These are phyloP conservation scores for Amauroascus niger DNA, from an alignment of 2,329 filamentous ascomycete genomes.

Conservation along the genomic window DNA sequence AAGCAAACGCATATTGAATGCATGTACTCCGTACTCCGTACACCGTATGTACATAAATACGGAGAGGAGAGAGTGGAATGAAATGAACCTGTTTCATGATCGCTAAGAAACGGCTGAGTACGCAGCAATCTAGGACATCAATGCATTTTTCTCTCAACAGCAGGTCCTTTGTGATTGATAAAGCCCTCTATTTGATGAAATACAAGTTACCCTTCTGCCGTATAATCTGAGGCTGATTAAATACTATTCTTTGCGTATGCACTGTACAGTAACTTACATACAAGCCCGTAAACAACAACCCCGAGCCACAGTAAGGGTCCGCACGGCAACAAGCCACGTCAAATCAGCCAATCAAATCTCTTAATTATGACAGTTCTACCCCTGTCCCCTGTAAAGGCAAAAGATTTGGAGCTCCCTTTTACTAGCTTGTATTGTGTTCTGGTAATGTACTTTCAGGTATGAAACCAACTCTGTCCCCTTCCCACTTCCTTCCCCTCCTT, in stretches of 20 bases:
- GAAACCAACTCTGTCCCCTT: background rate
- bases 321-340: background rate
- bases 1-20: no score
- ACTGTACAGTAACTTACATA: no score
- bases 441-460: background rate
- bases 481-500: no score
- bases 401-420: background rate
- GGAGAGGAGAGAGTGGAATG: background rate
- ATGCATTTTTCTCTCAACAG: no score
- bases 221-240: no score
- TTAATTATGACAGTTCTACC: background rate
- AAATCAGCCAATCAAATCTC: background rate
- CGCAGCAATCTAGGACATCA: no score
- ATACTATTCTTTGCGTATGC: no score
- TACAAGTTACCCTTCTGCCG: no score
- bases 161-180: no score
- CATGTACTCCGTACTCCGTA: no score
- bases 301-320: background rate
- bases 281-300: background rate
- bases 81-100: constrained; percentile 2
- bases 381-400: background rate
- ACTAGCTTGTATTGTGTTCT: background rate
- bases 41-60: no score
- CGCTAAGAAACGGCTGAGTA: background rate
- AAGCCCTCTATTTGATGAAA: no score